Base-by-base conservation (phyloP, 768 basidiomycete genomes). In the Phlegmacium glaucopus region DNA sequence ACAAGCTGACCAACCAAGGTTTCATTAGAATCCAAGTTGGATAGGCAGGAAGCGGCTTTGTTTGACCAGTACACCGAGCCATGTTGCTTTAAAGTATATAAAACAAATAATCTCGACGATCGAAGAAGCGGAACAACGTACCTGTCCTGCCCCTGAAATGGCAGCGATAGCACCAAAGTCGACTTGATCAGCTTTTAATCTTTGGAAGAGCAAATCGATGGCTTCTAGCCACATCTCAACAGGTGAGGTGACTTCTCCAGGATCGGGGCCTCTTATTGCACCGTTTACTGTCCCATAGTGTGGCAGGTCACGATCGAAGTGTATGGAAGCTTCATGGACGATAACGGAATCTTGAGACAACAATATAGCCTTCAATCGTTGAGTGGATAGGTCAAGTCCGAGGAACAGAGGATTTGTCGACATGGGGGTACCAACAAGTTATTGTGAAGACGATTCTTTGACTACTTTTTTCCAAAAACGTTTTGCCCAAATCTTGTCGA, bases 181-280 rank as follows among this genome's bases (percentile, higher is more conserved):
- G 22, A 89, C 79, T 12, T 75, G 76, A n/a, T 74, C 75, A 29
- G 67, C 57, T 55, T 77, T 76, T 70, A 87, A 74, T 52, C 78
- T 70, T 44, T 82, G 72, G 63, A 87, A 76, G 51, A 93, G 68
- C 39, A 90, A 65, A 65, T 95, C 92, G 55, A 93, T 71, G 11
- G 90, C 90, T 53, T 90, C 84, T n/a, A 93, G 68, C 80, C 87
- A 88, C 84, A 92, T 87, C 47, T 72, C 72, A 17, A 92, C 85
- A 3, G 91, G 91, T 3, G 84, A 86, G 9, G 82, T 84, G 36
- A 91, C 88, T 60, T 87, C 83, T 36, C 87, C 88, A 45, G 75
- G 70, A 27, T 68, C 80, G 26, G 85, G 80, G 9, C 85, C 86
- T 45, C 64, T 67, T 48, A 84, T 70, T 10, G 84, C 81, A 41